Conservation (phyloP, 2,329 filamentous ascomycete genomes). For the Pestalotiopsis sp. region DNA sequence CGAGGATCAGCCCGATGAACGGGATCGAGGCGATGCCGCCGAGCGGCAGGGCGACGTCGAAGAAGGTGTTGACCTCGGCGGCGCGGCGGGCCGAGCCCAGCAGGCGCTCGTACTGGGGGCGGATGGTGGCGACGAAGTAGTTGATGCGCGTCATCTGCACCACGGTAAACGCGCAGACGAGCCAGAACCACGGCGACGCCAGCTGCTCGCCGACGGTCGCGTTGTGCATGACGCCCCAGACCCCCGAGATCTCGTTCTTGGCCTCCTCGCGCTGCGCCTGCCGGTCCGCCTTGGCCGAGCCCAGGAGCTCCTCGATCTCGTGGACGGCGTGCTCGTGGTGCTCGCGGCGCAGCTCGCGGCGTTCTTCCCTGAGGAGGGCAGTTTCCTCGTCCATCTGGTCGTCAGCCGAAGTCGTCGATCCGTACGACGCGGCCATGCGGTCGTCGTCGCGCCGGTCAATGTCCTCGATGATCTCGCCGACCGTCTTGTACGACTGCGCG, state of each 20-base stretch:
- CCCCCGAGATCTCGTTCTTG: slow-evolving; percentile 71
- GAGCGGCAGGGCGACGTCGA: slow-evolving; percentile 82
- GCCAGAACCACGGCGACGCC: slow-evolving; percentile 77
- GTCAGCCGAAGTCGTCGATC: slow-evolving; percentile 26
- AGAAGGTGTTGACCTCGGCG: slow-evolving; percentile 76
- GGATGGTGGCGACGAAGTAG: slow-evolving; percentile 88
- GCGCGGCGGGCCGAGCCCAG: slow-evolving; percentile 65
- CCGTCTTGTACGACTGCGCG: slow-evolving; percentile 77
- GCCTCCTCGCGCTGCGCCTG: slow-evolving; percentile 69
- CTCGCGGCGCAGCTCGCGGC: slow-evolving; percentile 56
- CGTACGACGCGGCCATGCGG: slow-evolving; percentile 28
- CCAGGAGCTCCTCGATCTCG: slow-evolving; percentile 75
- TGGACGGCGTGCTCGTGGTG: slow-evolving; percentile 65
- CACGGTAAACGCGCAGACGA: slow-evolving; percentile 81
- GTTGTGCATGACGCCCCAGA: slow-evolving; percentile 86
- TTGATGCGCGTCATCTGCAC: slow-evolving; percentile 83
- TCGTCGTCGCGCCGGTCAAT: slow-evolving; percentile 56
- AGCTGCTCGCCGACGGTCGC: slow-evolving; percentile 74
- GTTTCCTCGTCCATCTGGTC: slow-evolving; percentile 63
- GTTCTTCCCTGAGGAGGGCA: slow-evolving; percentile 56
- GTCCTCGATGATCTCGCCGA: slow-evolving; percentile 79
- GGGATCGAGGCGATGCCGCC: slow-evolving; percentile 85
- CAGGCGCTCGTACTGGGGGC: slow-evolving; percentile 79
- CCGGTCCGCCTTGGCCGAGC: slow-evolving; percentile 60
- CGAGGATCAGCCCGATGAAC: slow-evolving; percentile 80